Base-by-base conservation (phyloP, 495 filamentous ascomycete species). In the Hypoxylon lenormandii region DNA sequence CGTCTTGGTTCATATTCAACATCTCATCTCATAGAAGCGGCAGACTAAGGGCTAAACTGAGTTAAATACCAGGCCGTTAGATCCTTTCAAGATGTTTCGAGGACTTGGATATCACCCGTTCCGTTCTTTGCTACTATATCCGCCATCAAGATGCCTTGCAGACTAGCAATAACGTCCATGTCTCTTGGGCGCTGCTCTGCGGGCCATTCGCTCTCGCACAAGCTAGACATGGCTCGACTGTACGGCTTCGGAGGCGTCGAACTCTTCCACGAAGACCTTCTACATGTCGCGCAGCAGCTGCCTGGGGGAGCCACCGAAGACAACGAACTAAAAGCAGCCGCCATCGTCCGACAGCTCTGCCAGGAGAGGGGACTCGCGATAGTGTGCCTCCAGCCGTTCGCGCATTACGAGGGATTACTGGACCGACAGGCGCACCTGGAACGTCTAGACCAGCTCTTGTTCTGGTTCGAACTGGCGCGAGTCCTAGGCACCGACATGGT, bases 181-280 rank as follows among this genome's bases (percentile, higher is more conserved):
- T 91, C 90, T 22, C 84, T 93, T 3, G 90, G 90, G 46, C 88
- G 88, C 38, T 74, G 73, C 66, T 76, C 59, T 22, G 81, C 81
- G 66, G 84, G 87, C 66, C 86, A 90, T 66, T 77, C 82, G 12
- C 82, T 94, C 13, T 77, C 79, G 5, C 72, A 82, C 70, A 93
- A 92, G 75, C 82, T 96, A 21, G 82, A 86, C 59, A 83, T 85
- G 70, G 91, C 92, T 13, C 79, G 85, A 15, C 78, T 80, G 33
- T 82, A 90, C 64, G 90, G 90, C 16, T 88, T 90, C 76, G 74
- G 85, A 61, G 91, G 88, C 40, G 87, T 94, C 67, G 92, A 94
- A 76, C 81, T 93, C 33, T 93, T 92, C 82, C 88, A 89, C 75
- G 92, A 94, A 77, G 92, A 96, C 77, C 84, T 94, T 28, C 80